Base-by-base conservation (phyloP, 2,329 filamentous ascomycete species). In the Hysterium pulicare region DNA sequence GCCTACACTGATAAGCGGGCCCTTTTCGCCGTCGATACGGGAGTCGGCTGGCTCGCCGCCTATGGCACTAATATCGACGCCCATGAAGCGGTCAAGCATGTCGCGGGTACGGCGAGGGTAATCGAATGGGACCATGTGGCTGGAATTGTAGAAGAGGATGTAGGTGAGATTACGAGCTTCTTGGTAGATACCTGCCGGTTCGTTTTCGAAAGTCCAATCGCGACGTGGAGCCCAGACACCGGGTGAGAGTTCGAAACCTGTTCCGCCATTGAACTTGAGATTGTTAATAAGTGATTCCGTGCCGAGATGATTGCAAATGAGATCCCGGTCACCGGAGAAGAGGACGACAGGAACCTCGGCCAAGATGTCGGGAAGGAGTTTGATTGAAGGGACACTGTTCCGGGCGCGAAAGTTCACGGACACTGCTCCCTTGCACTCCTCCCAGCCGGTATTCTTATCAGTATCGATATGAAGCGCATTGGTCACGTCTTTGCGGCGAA, bases 51-150 rank as follows among this genome's bases (percentile, higher is more conserved):
- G 88, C 39, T 73, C 71, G 38, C 88, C 90, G 45, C 91, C 91
- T 51, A 96, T 94, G 59, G 80, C 85, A 55, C 81, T 86, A 52
- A 97, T 94, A 61, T 97, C 90, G 31, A 98, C 88, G 37, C 82
- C 81, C 78, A 97, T 89, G 71, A 98, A 95, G 31, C 93, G 86
- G 68, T 98, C 91, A 13, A 98, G 82, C 93, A 98, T 98, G 65
- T 97, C 93, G 48, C 91, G 82, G 16, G 84, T 86, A 47, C 90
- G 84, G 36, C 89, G 83, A 1, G 91, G 84, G 56, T 86, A 87
- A 67, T 98, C 91, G 60, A 93, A 97, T 1, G 93, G 94, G 1
- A 98, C 93, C 93, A 98, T 98, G 68, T 98, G 93, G 38, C 87
- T 95, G 13, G 89, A 83, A 66, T 98, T 95, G 74, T 95, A 88